Evolutionary conservation across 768 basidiomycete species (phyloP), one percentile per base, ranked within the genome.

Genomic region (Lactarius indigo): DNA sequence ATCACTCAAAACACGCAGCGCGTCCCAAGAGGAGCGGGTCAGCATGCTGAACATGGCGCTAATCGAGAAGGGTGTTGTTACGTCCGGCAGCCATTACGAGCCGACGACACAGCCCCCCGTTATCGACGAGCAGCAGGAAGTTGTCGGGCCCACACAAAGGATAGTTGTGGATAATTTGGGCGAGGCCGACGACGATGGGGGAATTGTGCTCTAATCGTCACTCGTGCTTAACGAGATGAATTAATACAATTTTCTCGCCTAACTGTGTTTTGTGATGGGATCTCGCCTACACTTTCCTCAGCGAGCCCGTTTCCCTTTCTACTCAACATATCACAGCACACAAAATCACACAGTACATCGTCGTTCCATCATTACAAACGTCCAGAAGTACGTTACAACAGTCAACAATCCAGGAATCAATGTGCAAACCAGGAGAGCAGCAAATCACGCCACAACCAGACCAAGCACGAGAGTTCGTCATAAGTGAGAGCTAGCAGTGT

Each of bases 21-120:
- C 83, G 8, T 90, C 91, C 9, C 92, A 93, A 76, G 84, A 89
- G 72, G 92, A 94, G 72, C 82, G 90, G 8, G 84, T 91, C 68
- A 75, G 76, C 28, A 90, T 92, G 65, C 79, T 91, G 59, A 86
- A 83, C 73, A 75, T 87, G 69, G 89, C 87, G 15, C 76, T 91
- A 65, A 75, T 78, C n/a, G 81, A 86, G 71, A 89, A 88, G 71
- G 87, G 87, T 7, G 50, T 62, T 4, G 75, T 86, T 23, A 61
- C 71, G 23, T 61, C 75, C 30, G 63, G 75, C 52, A 75, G 76
- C 28, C 85, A 87, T 74, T 86, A 85, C 69, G 77, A 80, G 57
- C 64, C 76, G 12, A 42, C 47, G 47, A 57, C 23, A 47, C 58
- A 33, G n/a, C 18, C 59, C 2, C n/a, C 31, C 23, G 12, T 50